Base-by-base conservation (phyloP, 1,284 basidiomycete genomes). In the Pascua guehoae region DNA sequence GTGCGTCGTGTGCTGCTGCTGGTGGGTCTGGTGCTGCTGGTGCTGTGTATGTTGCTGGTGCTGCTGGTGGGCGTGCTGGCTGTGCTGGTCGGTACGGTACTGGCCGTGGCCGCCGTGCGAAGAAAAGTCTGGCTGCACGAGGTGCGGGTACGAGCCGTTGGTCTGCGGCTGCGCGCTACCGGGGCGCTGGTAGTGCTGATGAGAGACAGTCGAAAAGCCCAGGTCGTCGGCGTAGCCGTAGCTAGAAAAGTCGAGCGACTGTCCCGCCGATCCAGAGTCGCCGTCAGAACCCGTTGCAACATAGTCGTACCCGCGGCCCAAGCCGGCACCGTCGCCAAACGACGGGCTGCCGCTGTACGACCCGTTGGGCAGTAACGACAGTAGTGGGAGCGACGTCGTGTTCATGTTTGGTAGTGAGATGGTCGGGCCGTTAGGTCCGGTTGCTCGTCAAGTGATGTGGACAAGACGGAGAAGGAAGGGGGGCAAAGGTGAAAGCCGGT, bases 311-410 rank as follows among this genome's bases (percentile, higher is more conserved):
- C 43, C 24, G 18, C 53, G 50, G 5, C 53, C 49, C 16, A 56
- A 41, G 24, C 24, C 36, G 37, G 53, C 51, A 32, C 24, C 24
- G 37, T 62, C 60, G 18, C 51, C 52, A 15, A 59, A 47, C 1
- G 42, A 44, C 17, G 60, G 47, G 24, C 41, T 51, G n/a, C 49
- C 51, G 11, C 52, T 47, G 41, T 62, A 62, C 38, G 49, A 53
- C 43, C 56, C 51, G 43, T 58, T 60, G 42, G 58, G 62, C 15
- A 63, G 40, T n/a, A 63, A 46, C 36, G 58, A 60, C 38, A 63
- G 53, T 8, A 62, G 50, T 5, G 60, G 60, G 9, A 59, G 53
- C 9, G 54, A 44, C 10, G 53, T 50, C 40, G 61, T 52, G 56
- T 63, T 63, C 61, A 63, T 63, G 16, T 4, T 54, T 44, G 17